A percentile compares a stretch with the other conserved stretches of the same genome.
Conservation (phyloP, 2,329 filamentous ascomycete genomes). For the Botrytis squamosa region DNA sequence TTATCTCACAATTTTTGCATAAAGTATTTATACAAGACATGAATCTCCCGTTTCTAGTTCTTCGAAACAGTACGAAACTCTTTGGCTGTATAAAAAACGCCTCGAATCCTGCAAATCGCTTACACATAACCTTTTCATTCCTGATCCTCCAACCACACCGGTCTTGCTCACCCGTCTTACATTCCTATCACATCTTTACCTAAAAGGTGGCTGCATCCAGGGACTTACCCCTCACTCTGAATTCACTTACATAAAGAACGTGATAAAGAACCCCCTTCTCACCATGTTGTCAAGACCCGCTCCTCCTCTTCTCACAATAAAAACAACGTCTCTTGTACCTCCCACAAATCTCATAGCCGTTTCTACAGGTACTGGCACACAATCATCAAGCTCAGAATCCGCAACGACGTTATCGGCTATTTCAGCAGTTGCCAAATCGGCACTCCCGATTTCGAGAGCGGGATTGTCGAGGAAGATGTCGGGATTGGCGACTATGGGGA, state of each 20-base stretch:
- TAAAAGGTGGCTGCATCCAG: conserved; percentile 4
- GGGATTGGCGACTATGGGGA: background rate
- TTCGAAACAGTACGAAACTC: background rate
- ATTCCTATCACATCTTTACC: conserved; percentile 7
- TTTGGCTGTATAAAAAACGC: conserved; percentile 3
- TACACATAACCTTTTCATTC: conserved; percentile 18
- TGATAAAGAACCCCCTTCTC: conserved; percentile 10
- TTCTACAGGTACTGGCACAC: background rate
- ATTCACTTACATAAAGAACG: conserved; percentile 7
- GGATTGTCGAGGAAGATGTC: conserved; percentile 16
- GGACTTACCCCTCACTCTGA: conserved; percentile 17
- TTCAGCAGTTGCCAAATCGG: conserved; percentile 17
- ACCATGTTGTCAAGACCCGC: background rate
- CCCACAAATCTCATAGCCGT: conserved; percentile 14
- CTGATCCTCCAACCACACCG: background rate
- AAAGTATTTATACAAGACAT: conserved; percentile 5
- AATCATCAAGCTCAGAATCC: conserved; percentile 6
- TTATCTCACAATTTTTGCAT: conserved; percentile 14
- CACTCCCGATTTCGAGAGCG: conserved; percentile 20
- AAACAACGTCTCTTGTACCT: background rate
- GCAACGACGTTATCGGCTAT: conserved; percentile 21
- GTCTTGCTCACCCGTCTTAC: conserved; percentile 6
- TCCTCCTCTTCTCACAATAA: conserved; percentile 15
- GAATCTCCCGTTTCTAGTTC: background rate
- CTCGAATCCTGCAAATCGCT: conserved; percentile 18